Base-by-base conservation (phyloP, 176 grass and related monocot species). In the Carex parvula region DNA sequence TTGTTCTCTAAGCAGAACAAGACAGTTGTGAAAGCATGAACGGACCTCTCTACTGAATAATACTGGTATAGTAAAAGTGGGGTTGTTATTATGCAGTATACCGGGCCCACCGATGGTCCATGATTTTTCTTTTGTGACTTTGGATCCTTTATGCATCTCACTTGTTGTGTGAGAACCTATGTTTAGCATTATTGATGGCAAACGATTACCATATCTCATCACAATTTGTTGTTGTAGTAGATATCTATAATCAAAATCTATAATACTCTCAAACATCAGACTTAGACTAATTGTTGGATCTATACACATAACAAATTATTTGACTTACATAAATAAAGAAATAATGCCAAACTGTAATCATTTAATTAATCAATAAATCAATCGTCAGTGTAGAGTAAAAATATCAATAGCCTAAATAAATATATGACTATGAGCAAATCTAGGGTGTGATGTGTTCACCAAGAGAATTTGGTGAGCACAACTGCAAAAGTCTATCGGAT, bases 21-120 rank as follows among this genome's bases (percentile, higher is more conserved):
- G 77, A 61, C 52, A 59, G 14, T 41, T 1, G 35, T 80, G 22
- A 80, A 60, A 52, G 56, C 55, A 37, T 80, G 72, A 22, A 37
- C 18, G 18, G 39, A 54, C 8, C 2, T 62, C 55, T 80, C 37
- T 39, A 39, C 37, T 39, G 37, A 39, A 39, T n/a, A n/a, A n/a
- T 39, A 81, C 48, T 81, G 59, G 56, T 81, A 63, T 60, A 81
- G 30, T 60, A 63, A 60, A 80, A 33, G 59, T 63, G 79, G 79
- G 17, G 37, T 20, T 42, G 56, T 81, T 81, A 63, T 63, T 8
- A 41, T 44, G 4, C 79, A 81, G 18, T 63, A 61, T 20, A 81
- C 5, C 18, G 78, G 78, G 10, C 16, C 56, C 55, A 41, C 56
- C 6, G 1, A 81, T 81, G 79, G 79, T 81, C 56, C 57, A 63